Conservation (phyloP, 176 grass and related monocot species). For the Metroxylon sagu region DNA sequence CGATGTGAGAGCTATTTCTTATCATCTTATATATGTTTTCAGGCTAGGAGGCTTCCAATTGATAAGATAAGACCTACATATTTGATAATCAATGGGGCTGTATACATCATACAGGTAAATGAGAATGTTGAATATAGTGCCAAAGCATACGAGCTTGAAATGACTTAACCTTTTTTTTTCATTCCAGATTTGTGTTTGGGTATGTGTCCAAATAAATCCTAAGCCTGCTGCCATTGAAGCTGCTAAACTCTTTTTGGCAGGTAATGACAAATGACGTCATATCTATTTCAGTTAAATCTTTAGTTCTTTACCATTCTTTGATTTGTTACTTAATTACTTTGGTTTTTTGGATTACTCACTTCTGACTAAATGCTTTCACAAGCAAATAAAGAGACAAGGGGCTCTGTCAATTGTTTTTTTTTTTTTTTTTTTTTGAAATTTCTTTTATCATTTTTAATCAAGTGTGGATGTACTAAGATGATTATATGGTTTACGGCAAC, state of each 20-base stretch:
- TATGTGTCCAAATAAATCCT: background rate
- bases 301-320: no score
- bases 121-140: background rate
- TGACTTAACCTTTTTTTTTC: background rate
- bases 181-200: slow-evolving; percentile 4
- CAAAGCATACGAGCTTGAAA: background rate
- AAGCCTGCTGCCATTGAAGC: slow-evolving; percentile 1
- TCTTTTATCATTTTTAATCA: no score
- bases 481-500: no score
- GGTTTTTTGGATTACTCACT: no score
- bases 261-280: background rate
- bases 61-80: background rate
- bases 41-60: slow-evolving; percentile 6
- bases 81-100: slow-evolving; percentile 3
- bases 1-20: background rate
- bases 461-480: no score
- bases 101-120: slow-evolving; percentile 7
- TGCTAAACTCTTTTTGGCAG: slow-evolving; percentile 11
- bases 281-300: no score
- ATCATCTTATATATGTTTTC: background rate
- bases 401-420: no score
- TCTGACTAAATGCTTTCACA: no score
- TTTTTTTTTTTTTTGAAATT: no score
- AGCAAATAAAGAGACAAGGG: no score
- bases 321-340: no score